phyloP scores from a whole-genome alignment of 345 rosid genomes.

The Gossypium australe region DNA sequence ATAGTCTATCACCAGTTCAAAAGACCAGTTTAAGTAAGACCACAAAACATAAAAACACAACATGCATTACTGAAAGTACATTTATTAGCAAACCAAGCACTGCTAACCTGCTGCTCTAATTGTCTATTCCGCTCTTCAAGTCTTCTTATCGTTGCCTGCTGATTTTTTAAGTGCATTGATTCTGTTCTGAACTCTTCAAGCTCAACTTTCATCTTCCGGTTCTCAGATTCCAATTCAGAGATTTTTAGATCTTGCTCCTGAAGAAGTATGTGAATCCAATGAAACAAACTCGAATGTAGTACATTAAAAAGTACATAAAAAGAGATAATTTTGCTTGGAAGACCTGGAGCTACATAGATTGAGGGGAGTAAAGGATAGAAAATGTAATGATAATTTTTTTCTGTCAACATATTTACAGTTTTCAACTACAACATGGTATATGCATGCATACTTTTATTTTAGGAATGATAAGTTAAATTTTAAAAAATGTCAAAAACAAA shows the following conservation, averaged over 20 bases:
- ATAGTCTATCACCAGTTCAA: background rate
- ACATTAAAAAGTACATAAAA: background rate
- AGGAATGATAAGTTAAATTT: background rate
- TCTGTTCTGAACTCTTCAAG: slow-evolving; percentile 93
- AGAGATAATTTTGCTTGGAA: background rate
- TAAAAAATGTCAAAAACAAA: background rate
- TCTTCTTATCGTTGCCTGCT: slow-evolving; percentile 97
- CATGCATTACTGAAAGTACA: background rate
- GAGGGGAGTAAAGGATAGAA: background rate
- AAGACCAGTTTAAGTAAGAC: background rate
- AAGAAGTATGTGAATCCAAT: slow-evolving; percentile 11
- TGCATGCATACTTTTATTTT: background rate
- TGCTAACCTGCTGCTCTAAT: slow-evolving; percentile 88
- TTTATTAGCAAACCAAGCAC: background rate
- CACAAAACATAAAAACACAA: background rate
- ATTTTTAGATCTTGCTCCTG: slow-evolving; percentile 91
- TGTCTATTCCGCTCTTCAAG: slow-evolving; percentile 97
- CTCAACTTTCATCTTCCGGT: slow-evolving; percentile 95
- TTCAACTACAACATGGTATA: background rate
- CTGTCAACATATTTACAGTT: background rate
- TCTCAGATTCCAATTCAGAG: slow-evolving; percentile 85
- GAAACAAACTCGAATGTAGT: background rate
- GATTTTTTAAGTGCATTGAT: slow-evolving; percentile 95
- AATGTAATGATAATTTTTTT: background rate
- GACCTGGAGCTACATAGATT: background rate